Conservation (phyloP, 352 stramenopile species). For the Phytopythium aichiense region DNA sequence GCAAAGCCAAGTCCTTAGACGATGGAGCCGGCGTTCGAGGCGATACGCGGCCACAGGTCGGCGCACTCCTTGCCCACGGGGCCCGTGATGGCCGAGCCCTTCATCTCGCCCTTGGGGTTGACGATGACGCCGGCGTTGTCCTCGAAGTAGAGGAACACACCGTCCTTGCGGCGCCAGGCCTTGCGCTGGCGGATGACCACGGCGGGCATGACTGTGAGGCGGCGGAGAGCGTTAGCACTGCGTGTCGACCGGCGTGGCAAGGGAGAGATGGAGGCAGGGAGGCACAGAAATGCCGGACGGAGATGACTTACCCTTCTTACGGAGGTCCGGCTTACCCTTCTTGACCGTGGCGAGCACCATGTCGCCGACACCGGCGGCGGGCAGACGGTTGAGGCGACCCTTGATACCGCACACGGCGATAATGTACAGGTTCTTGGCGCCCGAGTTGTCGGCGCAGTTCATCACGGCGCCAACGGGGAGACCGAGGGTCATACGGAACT, state of each 20-base stretch:
- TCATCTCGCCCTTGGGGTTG: slow-evolving; percentile 99
- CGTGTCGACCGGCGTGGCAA: neutral
- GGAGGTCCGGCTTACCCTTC: slow-evolving; percentile 99
- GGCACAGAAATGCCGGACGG: neutral
- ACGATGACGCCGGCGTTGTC: slow-evolving; percentile 99
- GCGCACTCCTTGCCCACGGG: slow-evolving; percentile 99
- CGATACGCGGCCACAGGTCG: slow-evolving; percentile 99
- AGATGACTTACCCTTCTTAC: slow-evolving; percentile 93
- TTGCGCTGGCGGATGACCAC: slow-evolving; percentile 99
- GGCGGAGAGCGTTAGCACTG: neutral
- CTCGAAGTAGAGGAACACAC: slow-evolving; percentile 99
- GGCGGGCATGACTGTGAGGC: slow-evolving; percentile 93
- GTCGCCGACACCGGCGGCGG: slow-evolving; percentile 97
- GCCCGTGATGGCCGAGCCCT: slow-evolving; percentile 99
- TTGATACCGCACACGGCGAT: slow-evolving; percentile 99
- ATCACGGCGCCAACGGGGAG: slow-evolving; percentile 98
- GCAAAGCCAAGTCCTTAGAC: slow-evolving; percentile 82
- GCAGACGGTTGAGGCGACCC: slow-evolving; percentile 98
- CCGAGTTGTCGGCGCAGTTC: slow-evolving; percentile 99
- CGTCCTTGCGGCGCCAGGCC: slow-evolving; percentile 98
- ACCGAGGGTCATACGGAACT: slow-evolving; percentile 99
- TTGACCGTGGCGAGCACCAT: slow-evolving; percentile 99
- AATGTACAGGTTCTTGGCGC: slow-evolving; percentile 99
- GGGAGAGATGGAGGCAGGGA: neutral
- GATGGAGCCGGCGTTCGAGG: slow-evolving; percentile 99